phyloP scores from a whole-genome alignment of 352 stramenopile species.

The Globisporangium spinosum region DNA sequence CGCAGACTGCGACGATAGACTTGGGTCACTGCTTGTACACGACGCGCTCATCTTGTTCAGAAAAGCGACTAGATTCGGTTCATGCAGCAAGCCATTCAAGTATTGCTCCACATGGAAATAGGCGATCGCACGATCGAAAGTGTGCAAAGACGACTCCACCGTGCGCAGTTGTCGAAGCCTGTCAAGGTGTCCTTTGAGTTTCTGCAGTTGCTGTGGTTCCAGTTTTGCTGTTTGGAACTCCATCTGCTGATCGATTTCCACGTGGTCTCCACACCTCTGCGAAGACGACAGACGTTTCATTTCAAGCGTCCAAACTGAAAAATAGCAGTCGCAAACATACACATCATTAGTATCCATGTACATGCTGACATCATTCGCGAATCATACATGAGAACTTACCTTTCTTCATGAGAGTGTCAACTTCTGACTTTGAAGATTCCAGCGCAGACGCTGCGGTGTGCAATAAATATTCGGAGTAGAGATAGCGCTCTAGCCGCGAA shows the following conservation, averaged over 20 bases:
- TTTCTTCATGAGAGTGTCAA: slow-evolving; percentile 69
- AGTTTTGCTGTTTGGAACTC: slow-evolving; percentile 75
- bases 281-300: slow-evolving; percentile 52
- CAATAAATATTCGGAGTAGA: slow-evolving; percentile 78
- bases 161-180: slow-evolving; percentile 73
- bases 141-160: slow-evolving; percentile 73
- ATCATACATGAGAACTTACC: slow-evolving; percentile 26
- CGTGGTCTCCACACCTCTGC: slow-evolving; percentile 56
- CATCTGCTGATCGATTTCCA: slow-evolving; percentile 51
- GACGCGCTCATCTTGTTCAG: slow-evolving; percentile 73
- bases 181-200: slow-evolving; percentile 61
- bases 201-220: slow-evolving; percentile 55
- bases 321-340: not conserved
- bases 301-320: slow-evolving; percentile 54
- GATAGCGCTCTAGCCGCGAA: slow-evolving; percentile 60
- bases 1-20: slow-evolving; percentile 14
- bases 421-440: slow-evolving; percentile 59
- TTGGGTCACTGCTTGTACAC: slow-evolving; percentile 24
- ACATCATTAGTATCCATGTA: not conserved
- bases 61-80: slow-evolving; percentile 54
- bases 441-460: slow-evolving; percentile 56
- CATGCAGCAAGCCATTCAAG: slow-evolving; percentile 72
- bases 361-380: not conserved
- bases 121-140: slow-evolving; percentile 69
- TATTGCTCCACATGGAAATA: slow-evolving; percentile 86